Conservation (phyloP, 2,329 filamentous ascomycete genomes). For the Aspergillus oerlinghausenensis region DNA sequence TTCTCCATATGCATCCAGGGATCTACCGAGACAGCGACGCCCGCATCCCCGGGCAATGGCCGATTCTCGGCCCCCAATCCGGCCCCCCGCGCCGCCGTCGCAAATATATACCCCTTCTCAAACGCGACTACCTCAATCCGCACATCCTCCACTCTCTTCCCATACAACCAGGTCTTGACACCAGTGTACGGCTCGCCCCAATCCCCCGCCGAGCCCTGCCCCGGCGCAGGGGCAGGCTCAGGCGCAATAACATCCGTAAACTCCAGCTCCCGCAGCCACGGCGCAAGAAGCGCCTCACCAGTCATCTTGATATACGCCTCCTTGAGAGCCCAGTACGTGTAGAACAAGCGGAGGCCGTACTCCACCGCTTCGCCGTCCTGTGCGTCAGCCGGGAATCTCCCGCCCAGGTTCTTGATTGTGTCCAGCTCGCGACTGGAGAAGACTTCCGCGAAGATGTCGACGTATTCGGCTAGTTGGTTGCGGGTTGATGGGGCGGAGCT, state of each 20-base stretch:
- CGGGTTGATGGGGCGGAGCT: slow-evolving; percentile 43
- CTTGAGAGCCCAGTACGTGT: slow-evolving; percentile 61
- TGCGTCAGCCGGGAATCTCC: slow-evolving; percentile 7
- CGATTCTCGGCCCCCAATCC: slow-evolving; percentile 23
- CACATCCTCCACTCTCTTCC: slow-evolving; percentile 47
- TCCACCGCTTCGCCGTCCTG: slow-evolving; percentile 39
- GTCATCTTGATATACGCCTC: slow-evolving; percentile 65
- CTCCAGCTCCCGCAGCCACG: slow-evolving; percentile 57
- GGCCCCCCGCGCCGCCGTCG: slow-evolving; percentile 47
- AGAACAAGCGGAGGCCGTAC: slow-evolving; percentile 57
- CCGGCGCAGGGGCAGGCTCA: slow-evolving; percentile 14
- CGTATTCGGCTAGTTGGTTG: slow-evolving; percentile 52
- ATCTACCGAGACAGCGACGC: slow-evolving; percentile 10
- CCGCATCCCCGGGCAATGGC: not conserved
- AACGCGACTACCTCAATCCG: slow-evolving; percentile 56
- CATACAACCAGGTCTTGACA: slow-evolving; percentile 49
- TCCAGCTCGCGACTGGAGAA: slow-evolving; percentile 53
- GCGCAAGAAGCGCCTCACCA: slow-evolving; percentile 58
- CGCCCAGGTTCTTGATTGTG: slow-evolving; percentile 48
- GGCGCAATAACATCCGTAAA: slow-evolving; percentile 56
- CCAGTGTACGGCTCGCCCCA: slow-evolving; percentile 38
- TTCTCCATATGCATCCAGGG: slow-evolving; percentile 38
- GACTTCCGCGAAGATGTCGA: slow-evolving; percentile 57
- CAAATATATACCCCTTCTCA: slow-evolving; percentile 56
- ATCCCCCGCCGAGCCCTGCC: slow-evolving; percentile 7